Base-by-base conservation (phyloP, 768 basidiomycete genomes). In the Suillus alpinus region DNA sequence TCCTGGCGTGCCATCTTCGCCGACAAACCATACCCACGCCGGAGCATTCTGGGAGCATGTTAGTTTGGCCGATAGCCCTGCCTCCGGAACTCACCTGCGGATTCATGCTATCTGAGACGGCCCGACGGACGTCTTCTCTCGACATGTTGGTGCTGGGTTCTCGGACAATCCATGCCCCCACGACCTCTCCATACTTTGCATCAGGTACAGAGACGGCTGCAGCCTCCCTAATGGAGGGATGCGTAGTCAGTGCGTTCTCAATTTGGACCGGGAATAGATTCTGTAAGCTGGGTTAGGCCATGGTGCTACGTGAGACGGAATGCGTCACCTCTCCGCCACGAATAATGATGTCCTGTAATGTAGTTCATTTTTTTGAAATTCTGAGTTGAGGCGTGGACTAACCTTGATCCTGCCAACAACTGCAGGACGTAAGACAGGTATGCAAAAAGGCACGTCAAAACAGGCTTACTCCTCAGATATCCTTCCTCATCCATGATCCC, bases 201-300 rank as follows among this genome's bases (percentile, higher is more conserved):
- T 92, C 86, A 1, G 88, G 88, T 18, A 94, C 89, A 4, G 90
- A 73, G 7, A 93, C 81, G 6, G 79, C 89, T 2, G 90, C 89
- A 0, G 87, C 91, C 71, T 94, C 92, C 51, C 82, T 78, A 44
- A 94, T 82, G 16, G 71, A 75, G 1, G 78, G 77, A 58, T 86
- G 79, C 5, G 77, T 73, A 0, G 82, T 85, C 56, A 92, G 69
- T 1, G 79, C 83, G 60, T 94, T 91, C 75, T 94, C 92, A 37
- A 94, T 93, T 69, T 92, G 86, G 49, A 93, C 85, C 4, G 94
- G 88, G 73, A 91, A 89, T 58, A 95, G 76, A 73, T 95, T 91
- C 85, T 91, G 63, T n/a, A 40, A 18, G 53, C 34, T 36, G 16
- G 14, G 23, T 62, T 40, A 44, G 32, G 3, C 43, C 0, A 43